A percentile compares a stretch with the other conserved stretches of the same genome.
phyloP scores from a whole-genome alignment of 345 rosid genomes.

The Gossypioides kirkii region DNA sequence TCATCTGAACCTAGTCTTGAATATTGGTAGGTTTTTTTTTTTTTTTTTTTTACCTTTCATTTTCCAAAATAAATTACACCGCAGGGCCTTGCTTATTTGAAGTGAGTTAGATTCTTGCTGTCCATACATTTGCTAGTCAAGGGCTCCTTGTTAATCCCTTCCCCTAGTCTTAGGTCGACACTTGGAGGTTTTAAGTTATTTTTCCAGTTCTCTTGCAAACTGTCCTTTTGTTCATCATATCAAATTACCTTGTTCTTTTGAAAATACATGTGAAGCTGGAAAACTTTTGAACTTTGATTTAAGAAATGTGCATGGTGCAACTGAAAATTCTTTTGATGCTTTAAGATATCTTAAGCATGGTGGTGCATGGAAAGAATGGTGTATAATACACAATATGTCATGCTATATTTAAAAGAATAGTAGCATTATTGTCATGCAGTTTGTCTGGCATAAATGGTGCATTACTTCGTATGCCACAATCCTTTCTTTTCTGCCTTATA shows the following conservation, averaged over 20 bases:
- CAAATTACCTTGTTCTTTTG: not conserved
- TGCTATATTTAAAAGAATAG: not conserved
- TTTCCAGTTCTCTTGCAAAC: not conserved
- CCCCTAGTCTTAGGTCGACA: not conserved
- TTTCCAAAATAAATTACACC: not conserved
- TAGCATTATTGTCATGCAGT: not conserved
- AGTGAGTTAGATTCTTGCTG: not conserved
- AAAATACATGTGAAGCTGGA: not conserved
- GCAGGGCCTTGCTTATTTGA: not conserved
- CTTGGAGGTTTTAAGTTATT: not conserved
- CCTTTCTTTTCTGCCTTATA: not conserved
- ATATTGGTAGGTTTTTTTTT: constrained; percentile 50
- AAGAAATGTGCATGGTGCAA: not conserved
- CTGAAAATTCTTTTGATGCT: not conserved
- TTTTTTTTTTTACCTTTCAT: not conserved
- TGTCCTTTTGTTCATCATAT: not conserved
- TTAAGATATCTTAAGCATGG: not conserved
- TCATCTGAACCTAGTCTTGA: constrained; percentile 84
- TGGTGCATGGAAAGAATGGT: not conserved
- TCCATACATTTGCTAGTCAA: not conserved
- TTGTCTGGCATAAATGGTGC: not conserved
- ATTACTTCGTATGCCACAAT: not conserved
- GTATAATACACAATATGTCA: not conserved
- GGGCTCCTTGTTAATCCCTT: not conserved
- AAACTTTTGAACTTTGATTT: not conserved